Evolutionary conservation across 495 filamentous ascomycete species (phyloP).

Genomic region (Penicillium manginii): DNA sequence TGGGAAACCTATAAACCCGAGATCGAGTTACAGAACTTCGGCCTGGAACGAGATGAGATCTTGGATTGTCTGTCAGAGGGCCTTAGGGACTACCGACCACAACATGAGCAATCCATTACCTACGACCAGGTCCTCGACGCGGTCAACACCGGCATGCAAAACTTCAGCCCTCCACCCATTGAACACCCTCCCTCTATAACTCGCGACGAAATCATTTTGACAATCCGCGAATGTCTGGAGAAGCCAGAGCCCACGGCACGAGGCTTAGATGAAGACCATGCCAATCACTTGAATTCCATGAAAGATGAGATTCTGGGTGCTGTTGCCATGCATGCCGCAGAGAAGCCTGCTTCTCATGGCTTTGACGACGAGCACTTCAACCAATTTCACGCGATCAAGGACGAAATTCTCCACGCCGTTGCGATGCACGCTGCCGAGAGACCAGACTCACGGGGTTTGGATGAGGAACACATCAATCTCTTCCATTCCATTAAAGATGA

Average conservation of each 20-base stretch:
- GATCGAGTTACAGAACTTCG: conserved; percentile 86
- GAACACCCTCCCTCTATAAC: conserved; percentile 69
- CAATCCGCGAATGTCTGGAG: conserved; percentile 72
- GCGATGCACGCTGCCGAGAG: conserved; percentile 47
- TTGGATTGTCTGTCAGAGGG: conserved; percentile 83
- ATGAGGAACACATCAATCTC: conserved; percentile 29
- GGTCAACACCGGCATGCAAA: conserved; percentile 79
- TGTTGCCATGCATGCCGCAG: conserved; percentile 47
- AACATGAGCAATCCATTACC: conserved; percentile 59
- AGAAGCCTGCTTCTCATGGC: conserved; percentile 8
- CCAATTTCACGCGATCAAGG: conserved; percentile 9
- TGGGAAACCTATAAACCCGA: conserved; percentile 93
- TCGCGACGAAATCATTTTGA: conserved; percentile 74
- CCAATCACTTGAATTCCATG: conserved; percentile 23
- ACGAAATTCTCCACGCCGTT: conserved; percentile 24
- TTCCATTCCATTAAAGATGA: conserved; percentile 33
- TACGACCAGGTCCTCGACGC: conserved; percentile 81
- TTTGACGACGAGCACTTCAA: conserved; percentile 12
- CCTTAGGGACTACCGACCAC: conserved; percentile 71
- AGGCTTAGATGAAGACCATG: conserved; percentile 18
- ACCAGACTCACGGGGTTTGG: conserved; percentile 16
- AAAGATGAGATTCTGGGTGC: conserved; percentile 51
- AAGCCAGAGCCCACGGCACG: conserved; percentile 26
- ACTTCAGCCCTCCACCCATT: conserved; percentile 71
- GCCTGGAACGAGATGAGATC: conserved; percentile 85